Evolutionary conservation across 495 filamentous ascomycete species (phyloP).

Genomic region (Baudoinia panamericana): DNA sequence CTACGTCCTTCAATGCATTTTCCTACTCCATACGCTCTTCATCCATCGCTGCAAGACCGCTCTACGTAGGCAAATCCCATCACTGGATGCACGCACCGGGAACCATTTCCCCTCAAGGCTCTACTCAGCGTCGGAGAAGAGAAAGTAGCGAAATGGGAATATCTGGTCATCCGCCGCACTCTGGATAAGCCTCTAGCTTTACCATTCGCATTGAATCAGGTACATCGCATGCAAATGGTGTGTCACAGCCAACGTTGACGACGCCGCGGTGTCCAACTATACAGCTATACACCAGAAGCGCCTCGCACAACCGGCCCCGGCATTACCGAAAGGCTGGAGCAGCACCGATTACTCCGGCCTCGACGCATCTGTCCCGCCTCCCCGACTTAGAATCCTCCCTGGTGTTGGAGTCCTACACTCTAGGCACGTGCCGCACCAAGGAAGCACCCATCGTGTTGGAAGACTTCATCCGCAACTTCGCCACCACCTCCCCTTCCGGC

Average conservation of each 20-base stretch:
- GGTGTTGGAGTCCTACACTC: neutral
- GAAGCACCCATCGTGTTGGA: constrained; percentile 5
- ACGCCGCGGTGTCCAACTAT: neutral
- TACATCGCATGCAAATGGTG: constrained; percentile 5
- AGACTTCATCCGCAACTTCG: constrained; percentile 8
- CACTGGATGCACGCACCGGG: constrained; percentile 9
- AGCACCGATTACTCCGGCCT: constrained; percentile 5
- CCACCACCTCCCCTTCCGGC: constrained; percentile 1
- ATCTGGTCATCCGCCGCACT: constrained; percentile 2
- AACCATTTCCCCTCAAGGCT: constrained; percentile 1
- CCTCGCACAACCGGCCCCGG: neutral
- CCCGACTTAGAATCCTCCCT: constrained; percentile 10
- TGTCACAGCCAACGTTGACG: constrained; percentile 1
- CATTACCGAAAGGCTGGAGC: constrained; percentile 8
- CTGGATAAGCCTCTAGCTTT: neutral
- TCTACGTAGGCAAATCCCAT: constrained; percentile 5
- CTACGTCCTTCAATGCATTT: neutral
- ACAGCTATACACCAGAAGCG: neutral
- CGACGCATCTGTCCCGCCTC: constrained; percentile 4
- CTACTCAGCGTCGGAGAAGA: neutral
- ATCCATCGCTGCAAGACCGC: no score
- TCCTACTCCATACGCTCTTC: neutral
- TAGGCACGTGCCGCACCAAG: neutral
- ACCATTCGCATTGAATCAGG: neutral
- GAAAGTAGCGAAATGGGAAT: constrained; percentile 3